phyloP scores from a whole-genome alignment of 352 stramenopile species.

The Thraustochytrium striatum region DNA sequence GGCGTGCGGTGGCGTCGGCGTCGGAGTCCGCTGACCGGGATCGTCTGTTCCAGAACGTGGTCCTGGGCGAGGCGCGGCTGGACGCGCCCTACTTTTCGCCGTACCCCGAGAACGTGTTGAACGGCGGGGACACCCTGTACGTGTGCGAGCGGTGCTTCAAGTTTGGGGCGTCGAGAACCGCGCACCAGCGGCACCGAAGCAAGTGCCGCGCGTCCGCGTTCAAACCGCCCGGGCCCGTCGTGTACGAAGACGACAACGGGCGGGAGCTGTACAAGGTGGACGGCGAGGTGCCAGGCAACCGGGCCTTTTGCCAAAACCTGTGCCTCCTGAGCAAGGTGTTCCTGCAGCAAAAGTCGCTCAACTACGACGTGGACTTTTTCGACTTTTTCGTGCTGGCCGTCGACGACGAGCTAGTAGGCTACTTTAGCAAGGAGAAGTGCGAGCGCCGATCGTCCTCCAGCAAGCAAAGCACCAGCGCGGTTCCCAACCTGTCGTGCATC shows the following conservation, averaged over 20 bases:
- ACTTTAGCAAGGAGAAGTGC: slow-evolving; percentile 99
- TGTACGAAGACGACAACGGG: slow-evolving; percentile 17
- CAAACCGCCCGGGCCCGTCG: slow-evolving; percentile 1
- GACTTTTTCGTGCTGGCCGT: slow-evolving; percentile 98
- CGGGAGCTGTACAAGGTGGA: slow-evolving; percentile 31
- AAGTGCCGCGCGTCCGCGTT: slow-evolving; percentile 25
- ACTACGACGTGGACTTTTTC: slow-evolving; percentile 99
- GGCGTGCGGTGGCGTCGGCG: too few species aligned
- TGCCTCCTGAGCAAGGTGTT: slow-evolving; percentile 99
- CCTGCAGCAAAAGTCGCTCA: slow-evolving; percentile 97
- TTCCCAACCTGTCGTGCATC: slow-evolving; percentile 95
- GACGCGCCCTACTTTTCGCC: slow-evolving; percentile 84
- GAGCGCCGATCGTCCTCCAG: slow-evolving; percentile 89
- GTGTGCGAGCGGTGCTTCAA: slow-evolving; percentile 84
- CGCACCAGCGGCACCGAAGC: slow-evolving; percentile 57
- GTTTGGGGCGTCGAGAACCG: slow-evolving; percentile 68
- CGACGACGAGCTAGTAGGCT: slow-evolving; percentile 77
- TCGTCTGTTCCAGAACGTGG: slow-evolving; percentile 60
- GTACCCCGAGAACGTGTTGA: slow-evolving; percentile 72
- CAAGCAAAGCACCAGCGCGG: slow-evolving; percentile 62
- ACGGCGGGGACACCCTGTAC: slow-evolving; percentile 64
- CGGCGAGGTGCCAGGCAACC: slow-evolving; percentile 68
- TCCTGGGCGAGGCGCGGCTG: slow-evolving; percentile 70
- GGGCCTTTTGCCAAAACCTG: slow-evolving; percentile 96
- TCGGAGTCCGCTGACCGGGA: too few species aligned